phyloP scores from a whole-genome alignment of 306 rosid genomes.

The Senna tora region DNA sequence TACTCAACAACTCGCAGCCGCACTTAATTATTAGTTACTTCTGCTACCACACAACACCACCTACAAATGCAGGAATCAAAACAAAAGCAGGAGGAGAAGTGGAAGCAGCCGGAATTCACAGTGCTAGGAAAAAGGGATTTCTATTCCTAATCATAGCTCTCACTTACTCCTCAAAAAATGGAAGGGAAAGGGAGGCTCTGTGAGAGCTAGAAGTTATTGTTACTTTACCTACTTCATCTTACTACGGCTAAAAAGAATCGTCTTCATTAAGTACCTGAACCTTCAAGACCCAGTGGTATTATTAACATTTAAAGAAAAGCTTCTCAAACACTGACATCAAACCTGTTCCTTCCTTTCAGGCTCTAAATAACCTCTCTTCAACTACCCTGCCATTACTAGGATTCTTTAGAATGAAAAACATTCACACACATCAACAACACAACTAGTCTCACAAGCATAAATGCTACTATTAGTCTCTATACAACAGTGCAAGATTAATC shows the following conservation, averaged over 20 bases:
- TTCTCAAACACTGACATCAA: background rate
- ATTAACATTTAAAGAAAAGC: background rate
- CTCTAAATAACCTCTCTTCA: background rate
- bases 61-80: background rate
- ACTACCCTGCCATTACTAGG: background rate
- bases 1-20: slow-evolving; percentile 35
- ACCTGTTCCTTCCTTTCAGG: background rate
- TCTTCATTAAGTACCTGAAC: background rate
- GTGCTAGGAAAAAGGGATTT: slow-evolving; percentile 7
- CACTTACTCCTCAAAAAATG: no score
- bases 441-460: slow-evolving; percentile 39
- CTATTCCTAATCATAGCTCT: slow-evolving; percentile 11
- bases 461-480: background rate
- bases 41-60: background rate
- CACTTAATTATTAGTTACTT: slow-evolving; percentile 26
- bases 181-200: no score
- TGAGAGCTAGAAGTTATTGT: background rate
- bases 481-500: background rate
- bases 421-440: no score
- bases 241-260: background rate
- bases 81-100: slow-evolving; percentile 8
- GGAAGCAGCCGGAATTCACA: slow-evolving; percentile 23
- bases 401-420: background rate
- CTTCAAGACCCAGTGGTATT: background rate
- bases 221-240: slow-evolving; percentile 5